These are phyloP conservation scores for Tylopilus sp. DNA, from an alignment of 768 basidiomycete species.

Conservation along the genomic window DNA sequence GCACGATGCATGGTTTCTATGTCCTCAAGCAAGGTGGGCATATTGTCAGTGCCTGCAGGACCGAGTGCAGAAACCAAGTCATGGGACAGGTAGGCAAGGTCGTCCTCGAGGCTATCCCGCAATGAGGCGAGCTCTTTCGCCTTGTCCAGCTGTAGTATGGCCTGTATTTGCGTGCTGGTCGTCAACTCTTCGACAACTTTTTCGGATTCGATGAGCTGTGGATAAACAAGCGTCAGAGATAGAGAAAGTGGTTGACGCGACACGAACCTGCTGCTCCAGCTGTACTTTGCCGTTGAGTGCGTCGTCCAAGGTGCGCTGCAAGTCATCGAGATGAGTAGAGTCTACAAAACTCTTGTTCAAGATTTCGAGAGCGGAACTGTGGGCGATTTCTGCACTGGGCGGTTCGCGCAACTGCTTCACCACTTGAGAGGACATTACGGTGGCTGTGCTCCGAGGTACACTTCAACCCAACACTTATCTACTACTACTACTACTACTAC, in stretches of 20 bases:
- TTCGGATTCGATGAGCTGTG: conserved; percentile 58
- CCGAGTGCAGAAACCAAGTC: conserved; percentile 57
- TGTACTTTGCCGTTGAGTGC: conserved; percentile 39
- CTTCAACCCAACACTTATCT: no score
- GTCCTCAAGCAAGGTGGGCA: conserved; percentile 73
- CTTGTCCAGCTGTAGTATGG: conserved; percentile 49
- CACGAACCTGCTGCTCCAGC: conserved; percentile 45
- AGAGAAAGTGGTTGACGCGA: conserved; percentile 14
- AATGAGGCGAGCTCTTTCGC: conserved; percentile 75
- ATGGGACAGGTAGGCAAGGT: conserved; percentile 62
- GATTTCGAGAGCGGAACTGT: conserved; percentile 31
- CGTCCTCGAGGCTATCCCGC: conserved; percentile 75
- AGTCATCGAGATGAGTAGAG: conserved; percentile 47
- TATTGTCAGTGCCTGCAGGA: conserved; percentile 40
- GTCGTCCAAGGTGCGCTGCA: conserved; percentile 43
- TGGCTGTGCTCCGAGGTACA: neutral
- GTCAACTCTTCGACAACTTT: conserved; percentile 45
- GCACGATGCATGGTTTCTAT: conserved; percentile 76
- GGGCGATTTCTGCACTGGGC: conserved; percentile 41
- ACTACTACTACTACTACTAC: no score
- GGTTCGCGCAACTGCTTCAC: conserved; percentile 49
- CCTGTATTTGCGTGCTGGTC: conserved; percentile 43
- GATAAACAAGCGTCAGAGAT: conserved; percentile 27
- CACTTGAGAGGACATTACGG: conserved; percentile 38
- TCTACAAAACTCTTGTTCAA: conserved; percentile 48